Percentiles rank a stretch among this genome's conserved stretches.
phyloP scores from a whole-genome alignment of 805 yeast genomes.

The Candida ponderosae region DNA sequence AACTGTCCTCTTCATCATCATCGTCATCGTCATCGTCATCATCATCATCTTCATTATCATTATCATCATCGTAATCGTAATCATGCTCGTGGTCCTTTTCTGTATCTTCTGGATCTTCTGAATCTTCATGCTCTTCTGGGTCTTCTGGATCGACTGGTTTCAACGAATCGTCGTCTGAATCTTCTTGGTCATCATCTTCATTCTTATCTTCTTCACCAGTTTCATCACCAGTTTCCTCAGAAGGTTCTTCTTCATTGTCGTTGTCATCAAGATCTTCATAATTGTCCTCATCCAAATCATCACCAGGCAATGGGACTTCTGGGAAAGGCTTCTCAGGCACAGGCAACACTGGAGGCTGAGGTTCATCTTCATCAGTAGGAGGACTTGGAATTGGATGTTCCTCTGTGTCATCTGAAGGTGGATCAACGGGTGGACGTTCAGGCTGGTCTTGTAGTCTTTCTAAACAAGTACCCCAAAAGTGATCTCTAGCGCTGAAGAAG shows the following conservation, averaged over 20 bases:
- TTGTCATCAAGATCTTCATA: neutral
- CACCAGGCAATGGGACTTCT: neutral
- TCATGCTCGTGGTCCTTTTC: slow-evolving; percentile 17
- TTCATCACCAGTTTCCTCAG: neutral
- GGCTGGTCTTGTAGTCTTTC: slow-evolving; percentile 12
- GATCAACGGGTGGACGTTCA: too few species aligned
- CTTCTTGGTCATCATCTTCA: slow-evolving; percentile 5
- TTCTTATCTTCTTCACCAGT: slow-evolving; percentile 3
- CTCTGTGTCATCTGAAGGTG: too few species aligned
- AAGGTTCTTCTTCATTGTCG: neutral
- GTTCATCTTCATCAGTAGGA: too few species aligned
- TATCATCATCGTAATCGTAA: slow-evolving; percentile 12
- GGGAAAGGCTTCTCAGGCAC: too few species aligned
- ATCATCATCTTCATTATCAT: slow-evolving; percentile 61
- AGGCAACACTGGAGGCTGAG: too few species aligned
- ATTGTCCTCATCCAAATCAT: neutral
- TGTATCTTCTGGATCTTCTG: slow-evolving; percentile 6
- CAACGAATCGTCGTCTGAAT: slow-evolving; percentile 9
- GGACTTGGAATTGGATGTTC: too few species aligned
- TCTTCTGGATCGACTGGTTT: slow-evolving; percentile 10
- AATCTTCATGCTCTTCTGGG: slow-evolving; percentile 5
- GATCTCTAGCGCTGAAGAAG: slow-evolving; percentile 37
- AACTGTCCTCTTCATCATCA: slow-evolving; percentile 57
- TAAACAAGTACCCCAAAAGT: slow-evolving; percentile 38
- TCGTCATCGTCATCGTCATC: slow-evolving; percentile 64